These are phyloP conservation scores for Primulina huaijiensis DNA, from an alignment of 257 asterid genomes.

Conservation along the genomic window DNA sequence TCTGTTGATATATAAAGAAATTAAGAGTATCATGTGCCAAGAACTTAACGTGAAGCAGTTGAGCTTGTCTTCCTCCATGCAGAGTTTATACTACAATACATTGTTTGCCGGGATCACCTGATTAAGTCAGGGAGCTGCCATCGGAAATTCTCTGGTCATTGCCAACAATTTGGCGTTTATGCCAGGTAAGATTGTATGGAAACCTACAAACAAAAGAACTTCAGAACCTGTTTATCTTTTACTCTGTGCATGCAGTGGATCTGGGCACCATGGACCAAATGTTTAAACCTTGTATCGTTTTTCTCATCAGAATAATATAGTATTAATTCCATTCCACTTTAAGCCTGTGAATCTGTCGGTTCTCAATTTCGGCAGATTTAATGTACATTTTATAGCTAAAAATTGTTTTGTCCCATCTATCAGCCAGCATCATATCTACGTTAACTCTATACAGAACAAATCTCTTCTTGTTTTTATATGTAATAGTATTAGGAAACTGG, in stretches of 20 bases:
- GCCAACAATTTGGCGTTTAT: constrained; percentile 68
- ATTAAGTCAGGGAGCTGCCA: constrained; percentile 30
- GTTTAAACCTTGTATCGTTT: constrained; percentile 17
- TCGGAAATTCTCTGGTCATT: constrained; percentile 67
- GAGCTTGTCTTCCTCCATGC: constrained; percentile 34
- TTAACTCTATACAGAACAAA: neutral
- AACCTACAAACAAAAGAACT: neutral
- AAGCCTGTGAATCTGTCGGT: constrained; percentile 1
- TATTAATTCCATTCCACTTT: constrained; percentile 12
- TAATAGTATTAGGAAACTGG: neutral
- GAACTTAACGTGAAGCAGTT: constrained; percentile 11
- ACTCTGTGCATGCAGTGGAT: neutral
- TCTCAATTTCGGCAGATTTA: constrained; percentile 11
- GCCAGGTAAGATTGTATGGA: constrained; percentile 50
- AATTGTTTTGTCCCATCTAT: neutral
- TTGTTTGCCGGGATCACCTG: constrained; percentile 41
- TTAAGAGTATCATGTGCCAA: constrained; percentile 15
- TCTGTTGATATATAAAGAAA: neutral
- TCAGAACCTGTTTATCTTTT: neutral
- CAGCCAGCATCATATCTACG: neutral
- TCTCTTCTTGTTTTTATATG: neutral
- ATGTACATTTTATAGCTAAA: constrained; percentile 17
- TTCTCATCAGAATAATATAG: neutral
- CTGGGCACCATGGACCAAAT: neutral
- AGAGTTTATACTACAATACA: constrained; percentile 51